Base-by-base conservation (phyloP, 805 yeast genomes). In the Saccharomyces jurei region DNA sequence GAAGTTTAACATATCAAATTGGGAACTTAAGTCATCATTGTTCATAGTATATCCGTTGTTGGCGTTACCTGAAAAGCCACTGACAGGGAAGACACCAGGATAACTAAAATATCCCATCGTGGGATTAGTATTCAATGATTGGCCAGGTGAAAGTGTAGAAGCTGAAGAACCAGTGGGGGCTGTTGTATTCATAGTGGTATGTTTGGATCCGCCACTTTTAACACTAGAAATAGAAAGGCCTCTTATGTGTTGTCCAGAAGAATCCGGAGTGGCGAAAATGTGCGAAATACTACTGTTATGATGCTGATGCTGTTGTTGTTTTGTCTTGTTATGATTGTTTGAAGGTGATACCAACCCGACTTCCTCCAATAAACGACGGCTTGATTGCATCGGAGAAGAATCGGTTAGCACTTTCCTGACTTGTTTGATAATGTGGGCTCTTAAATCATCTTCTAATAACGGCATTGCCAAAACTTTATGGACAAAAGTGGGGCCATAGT, bases 321-420 rank as follows among this genome's bases (percentile, higher is more conserved):
- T 46, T 22, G 28, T 22, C 49, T 46, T 22, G 25, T 28, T n/a
- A 29, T 32, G 51, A 17, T 22, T 36, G n/a, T 10, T 46, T 48
- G 50, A 46, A 2, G 26, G 36, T 14, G 14, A 50, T 49, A 69
- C 71, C 51, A 91, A 73, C 2, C 97, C 97, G 58, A 90, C 92
- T 69, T 92, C 98, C 61, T 92, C 98, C 79, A 91, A 80, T 54
- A 94, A 75, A 59, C 96, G 82, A 65, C 88, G 87, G 70, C 89
- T 88, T 36, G 86, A 87, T 66, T 87, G 96, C n/a, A 67, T 60
- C 41, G 85, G 76, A 55, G 81, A 81, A 62, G 80, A 69, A 50
- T 85, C 86, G 46, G 82, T 71, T 54, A 91, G 72, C 6, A 84
- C 80, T 49, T 78, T 73, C 57, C 89, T 80, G 21, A 87, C 83